phyloP scores from a whole-genome alignment of 2,329 filamentous ascomycete species.

The Tolypocladium inflatum region DNA sequence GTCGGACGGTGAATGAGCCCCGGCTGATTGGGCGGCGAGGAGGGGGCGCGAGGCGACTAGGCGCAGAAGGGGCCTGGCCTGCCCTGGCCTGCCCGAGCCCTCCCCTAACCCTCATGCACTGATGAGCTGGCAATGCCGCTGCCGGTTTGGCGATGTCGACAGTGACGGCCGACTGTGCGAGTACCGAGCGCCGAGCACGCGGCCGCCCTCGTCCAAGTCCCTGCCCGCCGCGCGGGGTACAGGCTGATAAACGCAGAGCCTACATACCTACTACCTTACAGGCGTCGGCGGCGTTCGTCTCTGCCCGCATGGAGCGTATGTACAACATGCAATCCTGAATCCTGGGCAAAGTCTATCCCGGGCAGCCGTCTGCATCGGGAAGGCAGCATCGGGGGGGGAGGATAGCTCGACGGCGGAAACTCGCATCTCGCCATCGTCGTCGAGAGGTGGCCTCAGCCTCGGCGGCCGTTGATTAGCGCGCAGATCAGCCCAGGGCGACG shows the following conservation, averaged over 20 bases:
- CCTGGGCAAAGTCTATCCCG: neutral
- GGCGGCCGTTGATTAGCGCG: neutral
- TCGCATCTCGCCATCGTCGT: neutral
- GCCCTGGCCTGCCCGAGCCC: constrained; percentile 12
- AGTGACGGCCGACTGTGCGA: neutral
- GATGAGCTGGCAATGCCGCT: constrained; percentile 65
- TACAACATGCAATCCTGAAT: no score
- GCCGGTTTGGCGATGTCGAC: constrained; percentile 38
- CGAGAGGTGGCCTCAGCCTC: neutral
- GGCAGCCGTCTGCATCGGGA: neutral
- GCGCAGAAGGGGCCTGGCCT: constrained; percentile 1
- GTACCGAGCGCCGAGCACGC: no score
- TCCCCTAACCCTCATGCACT: constrained; percentile 51
- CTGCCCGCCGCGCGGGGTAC: neutral
- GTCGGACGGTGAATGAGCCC: constrained; percentile 12
- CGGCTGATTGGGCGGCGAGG: constrained; percentile 11
- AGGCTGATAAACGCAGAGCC: no score
- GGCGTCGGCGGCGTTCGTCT: constrained; percentile 1
- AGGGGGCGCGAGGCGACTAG: constrained; percentile 5
- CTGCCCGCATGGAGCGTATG: neutral
- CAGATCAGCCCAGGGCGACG: neutral
- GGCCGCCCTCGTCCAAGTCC: neutral
- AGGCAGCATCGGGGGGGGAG: no score
- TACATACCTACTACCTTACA: no score
- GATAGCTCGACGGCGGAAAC: neutral